A percentile compares a stretch with the other conserved stretches of the same genome.
phyloP scores from a whole-genome alignment of 495 filamentous ascomycete genomes.

The Annulohypoxylon bovei region DNA sequence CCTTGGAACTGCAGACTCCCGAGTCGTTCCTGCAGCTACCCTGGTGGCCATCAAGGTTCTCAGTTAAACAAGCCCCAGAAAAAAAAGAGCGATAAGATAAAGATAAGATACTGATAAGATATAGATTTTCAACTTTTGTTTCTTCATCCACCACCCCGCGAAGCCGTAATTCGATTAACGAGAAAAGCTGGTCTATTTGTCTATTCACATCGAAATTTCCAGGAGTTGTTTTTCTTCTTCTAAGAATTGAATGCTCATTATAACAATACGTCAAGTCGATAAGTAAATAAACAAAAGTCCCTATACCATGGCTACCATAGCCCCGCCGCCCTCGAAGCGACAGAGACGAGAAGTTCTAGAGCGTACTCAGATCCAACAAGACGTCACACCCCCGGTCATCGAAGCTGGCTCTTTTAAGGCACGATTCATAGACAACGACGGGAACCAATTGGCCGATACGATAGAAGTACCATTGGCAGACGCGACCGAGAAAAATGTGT shows the following conservation, averaged over 20 bases:
- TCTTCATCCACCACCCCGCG: conserved; percentile 30
- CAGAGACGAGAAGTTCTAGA: conserved; percentile 81
- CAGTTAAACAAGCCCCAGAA: background rate
- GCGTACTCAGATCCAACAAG: conserved; percentile 77
- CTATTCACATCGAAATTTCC: background rate
- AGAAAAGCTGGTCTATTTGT: background rate
- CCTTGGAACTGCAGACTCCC: background rate
- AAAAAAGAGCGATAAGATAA: conserved; percentile 1
- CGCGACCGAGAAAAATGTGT: conserved; percentile 88
- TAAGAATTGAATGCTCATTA: background rate
- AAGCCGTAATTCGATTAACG: conserved; percentile 6
- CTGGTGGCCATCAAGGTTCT: conserved; percentile 1
- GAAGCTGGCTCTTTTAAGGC: conserved; percentile 83
- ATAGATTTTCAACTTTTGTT: conserved; percentile 38
- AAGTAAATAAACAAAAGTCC: background rate
- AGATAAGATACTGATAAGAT: conserved; percentile 35
- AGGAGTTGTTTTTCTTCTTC: background rate
- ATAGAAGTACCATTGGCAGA: conserved; percentile 86
- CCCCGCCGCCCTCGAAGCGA: conserved; percentile 91
- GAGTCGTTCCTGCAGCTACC: background rate
- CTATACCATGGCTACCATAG: conserved; percentile 80
- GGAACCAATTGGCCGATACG: conserved; percentile 69
- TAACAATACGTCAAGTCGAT: too few relatives aligned
- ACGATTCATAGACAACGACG: conserved; percentile 85
- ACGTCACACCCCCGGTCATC: conserved; percentile 73